Evolutionary conservation across 768 basidiomycete genomes (phyloP).

Genomic region (Mycena galopus): DNA sequence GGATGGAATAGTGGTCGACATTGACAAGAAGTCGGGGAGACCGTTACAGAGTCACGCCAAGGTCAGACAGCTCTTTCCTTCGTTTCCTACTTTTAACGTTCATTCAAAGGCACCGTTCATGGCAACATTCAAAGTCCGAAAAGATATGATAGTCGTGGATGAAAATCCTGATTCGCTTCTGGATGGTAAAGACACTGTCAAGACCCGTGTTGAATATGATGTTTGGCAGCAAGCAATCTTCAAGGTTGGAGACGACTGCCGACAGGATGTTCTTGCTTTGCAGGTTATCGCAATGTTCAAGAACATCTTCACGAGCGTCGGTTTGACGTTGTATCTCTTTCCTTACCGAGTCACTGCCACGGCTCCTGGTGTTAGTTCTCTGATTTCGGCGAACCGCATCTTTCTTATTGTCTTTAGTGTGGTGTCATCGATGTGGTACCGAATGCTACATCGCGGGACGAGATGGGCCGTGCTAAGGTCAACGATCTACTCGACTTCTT

Average conservation of each 20-base stretch:
- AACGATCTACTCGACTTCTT: constrained; percentile 97
- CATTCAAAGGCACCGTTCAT: constrained; percentile 93
- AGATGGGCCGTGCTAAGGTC: constrained; percentile 99
- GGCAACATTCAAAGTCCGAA: constrained; percentile 99
- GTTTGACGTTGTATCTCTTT: constrained; percentile 91
- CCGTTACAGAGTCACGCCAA: constrained; percentile 98
- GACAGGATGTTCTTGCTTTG: constrained; percentile 97
- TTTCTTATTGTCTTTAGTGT: constrained; percentile 65
- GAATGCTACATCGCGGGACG: constrained; percentile 96
- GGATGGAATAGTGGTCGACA: constrained; percentile 95
- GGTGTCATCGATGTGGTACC: constrained; percentile 99
- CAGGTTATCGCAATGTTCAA: constrained; percentile 99
- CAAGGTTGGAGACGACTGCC: constrained; percentile 99
- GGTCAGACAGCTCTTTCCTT: constrained; percentile 56
- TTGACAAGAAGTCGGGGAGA: constrained; percentile 96
- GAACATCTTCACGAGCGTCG: constrained; percentile 92
- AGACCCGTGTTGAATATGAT: constrained; percentile 78
- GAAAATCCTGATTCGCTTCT: constrained; percentile 82
- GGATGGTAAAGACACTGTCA: constrained; percentile 68
- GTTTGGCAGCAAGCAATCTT: constrained; percentile 99
- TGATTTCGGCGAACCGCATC: background rate
- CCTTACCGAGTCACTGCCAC: constrained; percentile 98
- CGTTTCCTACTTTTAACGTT: constrained; percentile 15
- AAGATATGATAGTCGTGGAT: constrained; percentile 78
- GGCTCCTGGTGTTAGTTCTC: constrained; percentile 85